Evolutionary conservation across 352 stramenopile species (phyloP).

Genomic region (Globisporangium viniferum): DNA sequence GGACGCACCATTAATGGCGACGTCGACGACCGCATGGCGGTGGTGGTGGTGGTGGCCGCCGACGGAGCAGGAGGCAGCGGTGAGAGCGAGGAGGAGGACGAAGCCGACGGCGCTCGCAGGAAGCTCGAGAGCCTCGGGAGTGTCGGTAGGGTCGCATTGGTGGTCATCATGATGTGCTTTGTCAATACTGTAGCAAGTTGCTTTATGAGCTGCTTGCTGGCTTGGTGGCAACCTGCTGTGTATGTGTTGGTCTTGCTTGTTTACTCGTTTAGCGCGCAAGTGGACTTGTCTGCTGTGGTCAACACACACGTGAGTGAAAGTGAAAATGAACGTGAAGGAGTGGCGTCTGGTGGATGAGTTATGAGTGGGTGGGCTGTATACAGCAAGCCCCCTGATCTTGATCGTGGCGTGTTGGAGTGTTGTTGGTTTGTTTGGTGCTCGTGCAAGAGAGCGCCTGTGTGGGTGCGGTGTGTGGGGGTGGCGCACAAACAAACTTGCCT

Average conservation of each 20-base stretch:
- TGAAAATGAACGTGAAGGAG: not conserved
- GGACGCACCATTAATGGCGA: not conserved
- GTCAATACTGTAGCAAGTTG: not conserved
- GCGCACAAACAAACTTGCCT: not conserved
- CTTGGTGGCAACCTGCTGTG: not conserved
- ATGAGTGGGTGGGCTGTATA: not conserved
- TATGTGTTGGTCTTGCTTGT: not conserved
- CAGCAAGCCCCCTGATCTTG: not conserved
- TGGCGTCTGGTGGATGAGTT: not conserved
- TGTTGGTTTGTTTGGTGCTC: not conserved
- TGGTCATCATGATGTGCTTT: constrained; percentile 8
- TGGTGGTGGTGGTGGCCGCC: not conserved
- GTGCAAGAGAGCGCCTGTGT: not conserved
- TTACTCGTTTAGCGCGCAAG: not conserved
- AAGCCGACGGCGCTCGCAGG: constrained; percentile 16
- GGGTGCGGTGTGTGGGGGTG: not conserved
- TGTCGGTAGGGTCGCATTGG: constrained; percentile 2
- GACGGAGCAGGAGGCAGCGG: not conserved
- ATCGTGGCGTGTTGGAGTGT: not conserved
- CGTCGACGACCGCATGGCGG: not conserved
- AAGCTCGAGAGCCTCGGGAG: constrained; percentile 31
- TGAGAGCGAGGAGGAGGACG: constrained; percentile 1
- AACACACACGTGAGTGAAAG: not conserved
- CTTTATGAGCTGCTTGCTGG: not conserved
- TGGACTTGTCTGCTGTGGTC: not conserved